phyloP scores from a whole-genome alignment of 139 green algal species.

The Coelastrella sp. region DNA sequence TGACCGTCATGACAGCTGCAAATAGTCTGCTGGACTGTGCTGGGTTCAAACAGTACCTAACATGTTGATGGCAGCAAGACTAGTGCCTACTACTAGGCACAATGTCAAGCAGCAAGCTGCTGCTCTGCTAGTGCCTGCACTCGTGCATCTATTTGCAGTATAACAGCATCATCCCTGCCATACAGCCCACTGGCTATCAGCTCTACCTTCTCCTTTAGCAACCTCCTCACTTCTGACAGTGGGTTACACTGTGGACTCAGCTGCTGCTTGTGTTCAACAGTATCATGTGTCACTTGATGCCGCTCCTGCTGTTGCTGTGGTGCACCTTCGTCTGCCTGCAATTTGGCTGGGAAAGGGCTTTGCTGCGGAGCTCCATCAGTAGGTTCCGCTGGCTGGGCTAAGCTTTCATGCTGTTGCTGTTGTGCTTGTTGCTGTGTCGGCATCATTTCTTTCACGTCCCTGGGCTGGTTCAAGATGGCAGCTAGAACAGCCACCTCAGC shows the following conservation, averaged over 20 bases:
- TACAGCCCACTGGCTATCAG: slow-evolving; percentile 60
- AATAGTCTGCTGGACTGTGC: too few species aligned
- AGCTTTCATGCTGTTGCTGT: slow-evolving; percentile 4
- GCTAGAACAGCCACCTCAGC: slow-evolving; percentile 29
- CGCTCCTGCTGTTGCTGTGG: not conserved
- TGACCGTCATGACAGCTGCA: too few species aligned
- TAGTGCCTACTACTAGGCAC: not conserved
- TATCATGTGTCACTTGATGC: not conserved
- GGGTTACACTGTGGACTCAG: not conserved
- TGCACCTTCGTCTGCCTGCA: not conserved
- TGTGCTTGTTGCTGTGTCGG: not conserved
- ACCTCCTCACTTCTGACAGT: slow-evolving; percentile 59
- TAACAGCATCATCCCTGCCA: slow-evolving; percentile 26
- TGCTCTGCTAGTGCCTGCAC: slow-evolving; percentile 42
- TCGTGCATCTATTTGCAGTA: slow-evolving; percentile 47
- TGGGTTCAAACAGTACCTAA: too few species aligned
- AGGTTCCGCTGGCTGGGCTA: too few species aligned
- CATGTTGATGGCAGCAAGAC: too few species aligned
- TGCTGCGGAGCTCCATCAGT: not conserved
- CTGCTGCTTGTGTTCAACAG: not conserved
- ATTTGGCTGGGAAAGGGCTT: not conserved
- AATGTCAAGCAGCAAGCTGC: not conserved
- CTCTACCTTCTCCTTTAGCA: slow-evolving; percentile 64
- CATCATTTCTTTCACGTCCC: too few species aligned
- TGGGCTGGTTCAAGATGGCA: slow-evolving; percentile 22